Evolutionary conservation across 768 basidiomycete genomes (phyloP), one percentile per base, ranked within the genome.

Genomic region (Xanthoconium stramineum): DNA sequence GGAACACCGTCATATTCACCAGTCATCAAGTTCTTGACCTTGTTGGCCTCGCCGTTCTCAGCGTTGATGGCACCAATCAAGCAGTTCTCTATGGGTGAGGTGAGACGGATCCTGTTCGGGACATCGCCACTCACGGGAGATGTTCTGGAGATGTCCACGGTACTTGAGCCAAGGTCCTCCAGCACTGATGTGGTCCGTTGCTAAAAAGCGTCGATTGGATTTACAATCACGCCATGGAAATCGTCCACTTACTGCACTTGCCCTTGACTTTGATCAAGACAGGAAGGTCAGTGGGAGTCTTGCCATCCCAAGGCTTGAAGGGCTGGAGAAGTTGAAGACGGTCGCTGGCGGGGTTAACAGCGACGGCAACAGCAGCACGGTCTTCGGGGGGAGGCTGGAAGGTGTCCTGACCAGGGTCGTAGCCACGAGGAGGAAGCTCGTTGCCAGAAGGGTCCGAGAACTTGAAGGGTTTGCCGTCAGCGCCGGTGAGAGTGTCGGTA

Each of bases 111-210:
- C n/a, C 50, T 12, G 29, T 28, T 32, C 38, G 6, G 12, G 38
- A 13, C 35, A 24, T 47, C 0, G 37, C 10, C 3, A 80, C 85
- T 59, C 59, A 90, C 90, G 91, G 33, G 95, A 97, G 72, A 97
- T 98, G 81, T 98, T 98, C 74, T 97, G 83, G 68, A 98, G 86
- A 75, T 98, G 96, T 60, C 96, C 96, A 80, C 96, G 93, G 82
- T 95, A 98, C 78, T 98, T 98, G 79, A 98, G 84, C 96, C 96
- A 98, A 44, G 96, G 96, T 57, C 96, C 96, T 80, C 95, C 96
- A 70, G 95, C 95, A 58, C 88, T 91, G 74, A 96, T 94, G 75
- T 96, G 93, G 72, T 96, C 94, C 61, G 94, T 94, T 40, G 93
- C 83, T 84, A 1, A 15, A 47, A 52, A 55, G 35, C 37, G 42